A percentile compares a stretch with the other conserved stretches of the same genome.
phyloP scores from a whole-genome alignment of 1,284 basidiomycete genomes.

The Athelia psychrophila region DNA sequence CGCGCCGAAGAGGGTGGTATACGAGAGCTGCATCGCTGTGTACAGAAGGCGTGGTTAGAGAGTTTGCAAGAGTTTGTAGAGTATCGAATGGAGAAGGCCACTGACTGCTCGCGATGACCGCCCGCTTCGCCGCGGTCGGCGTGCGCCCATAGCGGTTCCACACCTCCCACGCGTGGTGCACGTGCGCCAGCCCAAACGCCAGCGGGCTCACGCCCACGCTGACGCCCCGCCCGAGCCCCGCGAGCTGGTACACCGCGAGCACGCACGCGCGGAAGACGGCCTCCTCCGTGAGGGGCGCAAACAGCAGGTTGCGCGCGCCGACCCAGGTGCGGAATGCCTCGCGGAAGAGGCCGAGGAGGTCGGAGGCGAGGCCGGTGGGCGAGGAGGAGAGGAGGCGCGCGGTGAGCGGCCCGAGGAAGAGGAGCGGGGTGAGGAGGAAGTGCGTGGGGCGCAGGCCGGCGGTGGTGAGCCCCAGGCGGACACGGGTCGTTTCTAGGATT shows the following conservation, averaged over 20 bases:
- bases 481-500: neutral
- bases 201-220: slow-evolving; percentile 77
- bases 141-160: slow-evolving; percentile 74
- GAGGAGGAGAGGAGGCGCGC: slow-evolving; percentile 48
- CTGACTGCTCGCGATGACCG: slow-evolving; percentile 61
- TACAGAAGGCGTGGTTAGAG: slow-evolving; percentile 7
- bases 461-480: slow-evolving; percentile 9
- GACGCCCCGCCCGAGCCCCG: slow-evolving; percentile 36
- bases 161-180: slow-evolving; percentile 88
- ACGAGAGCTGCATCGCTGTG: slow-evolving; percentile 81
- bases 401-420: slow-evolving; percentile 88
- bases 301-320: no score
- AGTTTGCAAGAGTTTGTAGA: no score
- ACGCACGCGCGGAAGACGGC: slow-evolving; percentile 89
- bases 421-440: slow-evolving; percentile 64
- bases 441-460: slow-evolving; percentile 40
- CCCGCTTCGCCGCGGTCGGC: slow-evolving; percentile 55
- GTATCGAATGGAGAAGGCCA: no score
- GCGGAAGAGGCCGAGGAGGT: no score
- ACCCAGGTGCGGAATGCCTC: no score
- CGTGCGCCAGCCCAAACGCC: slow-evolving; percentile 91
- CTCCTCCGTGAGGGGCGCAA: slow-evolving; percentile 89
- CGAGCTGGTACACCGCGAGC: slow-evolving; percentile 70
- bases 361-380: no score
- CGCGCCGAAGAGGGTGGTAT: slow-evolving; percentile 92